These are phyloP conservation scores for Salix arbutifolia DNA, from an alignment of 345 rosid genomes.

Conservation along the genomic window DNA sequence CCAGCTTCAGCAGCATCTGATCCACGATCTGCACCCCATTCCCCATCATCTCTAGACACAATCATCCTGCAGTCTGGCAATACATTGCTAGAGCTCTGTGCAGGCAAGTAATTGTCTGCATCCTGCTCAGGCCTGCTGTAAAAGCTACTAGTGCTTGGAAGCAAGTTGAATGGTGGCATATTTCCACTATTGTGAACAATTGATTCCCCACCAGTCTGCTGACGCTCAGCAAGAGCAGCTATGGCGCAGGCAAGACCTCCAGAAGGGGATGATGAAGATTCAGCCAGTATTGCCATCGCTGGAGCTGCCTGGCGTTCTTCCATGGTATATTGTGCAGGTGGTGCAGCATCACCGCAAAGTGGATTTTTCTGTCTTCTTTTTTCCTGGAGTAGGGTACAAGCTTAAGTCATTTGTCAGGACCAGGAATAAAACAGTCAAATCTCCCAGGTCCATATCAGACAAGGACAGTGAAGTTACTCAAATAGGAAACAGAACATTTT, in stretches of 20 bases:
- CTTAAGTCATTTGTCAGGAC: background rate
- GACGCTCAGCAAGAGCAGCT: conserved; percentile 87
- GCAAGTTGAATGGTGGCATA: conserved; percentile 39
- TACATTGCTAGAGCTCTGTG: conserved; percentile 27
- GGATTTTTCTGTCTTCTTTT: conserved; percentile 47
- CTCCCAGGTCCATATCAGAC: background rate
- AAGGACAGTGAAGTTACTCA: background rate
- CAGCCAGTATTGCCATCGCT: conserved; percentile 33
- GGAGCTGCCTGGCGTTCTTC: conserved; percentile 42
- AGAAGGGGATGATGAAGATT: conserved; percentile 72
- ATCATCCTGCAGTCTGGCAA: conserved; percentile 30
- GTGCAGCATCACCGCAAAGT: conserved; percentile 31
- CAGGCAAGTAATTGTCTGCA: conserved; percentile 34
- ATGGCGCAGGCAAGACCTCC: conserved; percentile 81
- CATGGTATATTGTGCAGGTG: conserved; percentile 48
- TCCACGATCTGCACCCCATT: conserved; percentile 50
- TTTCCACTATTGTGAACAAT: conserved; percentile 37
- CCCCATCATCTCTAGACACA: conserved; percentile 38
- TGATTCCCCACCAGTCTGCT: conserved; percentile 63
- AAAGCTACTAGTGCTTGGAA: conserved; percentile 47
- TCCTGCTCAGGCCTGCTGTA: conserved; percentile 43
- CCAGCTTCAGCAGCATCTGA: conserved; percentile 67
- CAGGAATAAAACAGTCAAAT: background rate
- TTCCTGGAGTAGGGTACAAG: conserved; percentile 43
- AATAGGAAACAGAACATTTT: background rate